A percentile compares a stretch with the other conserved stretches of the same genome.
These are phyloP conservation scores for Cubamyces lactineus DNA, from an alignment of 768 basidiomycete genomes.

Conservation along the genomic window DNA sequence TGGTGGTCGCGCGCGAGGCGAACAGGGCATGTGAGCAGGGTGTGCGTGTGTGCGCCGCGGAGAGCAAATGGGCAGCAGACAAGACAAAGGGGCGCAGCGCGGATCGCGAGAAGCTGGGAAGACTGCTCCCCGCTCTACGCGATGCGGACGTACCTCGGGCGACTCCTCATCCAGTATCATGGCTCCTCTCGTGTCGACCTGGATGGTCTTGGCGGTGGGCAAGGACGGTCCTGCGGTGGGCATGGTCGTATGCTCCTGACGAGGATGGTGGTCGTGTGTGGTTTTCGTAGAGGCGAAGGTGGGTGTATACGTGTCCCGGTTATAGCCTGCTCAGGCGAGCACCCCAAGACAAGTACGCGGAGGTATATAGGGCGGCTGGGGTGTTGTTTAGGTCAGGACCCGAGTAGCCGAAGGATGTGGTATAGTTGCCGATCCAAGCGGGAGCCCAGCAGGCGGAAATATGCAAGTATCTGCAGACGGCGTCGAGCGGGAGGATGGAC, in stretches of 20 bases:
- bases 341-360: background rate
- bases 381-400: background rate
- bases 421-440: slow-evolving; percentile 3
- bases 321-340: background rate
- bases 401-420: slow-evolving; percentile 20
- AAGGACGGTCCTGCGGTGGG: slow-evolving; percentile 56
- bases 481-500: background rate
- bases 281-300: background rate
- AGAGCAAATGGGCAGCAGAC: background rate
- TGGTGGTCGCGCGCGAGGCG: background rate
- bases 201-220: slow-evolving; percentile 84
- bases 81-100: slow-evolving; percentile 1
- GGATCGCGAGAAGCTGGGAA: slow-evolving; percentile 19
- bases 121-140: slow-evolving; percentile 4
- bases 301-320: background rate
- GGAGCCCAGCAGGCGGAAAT: background rate
- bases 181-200: slow-evolving; percentile 93
- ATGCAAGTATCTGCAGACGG: background rate
- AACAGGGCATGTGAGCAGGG: slow-evolving; percentile 18
- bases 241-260: slow-evolving; percentile 7
- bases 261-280: background rate
- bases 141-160: slow-evolving; percentile 68
- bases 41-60: slow-evolving; percentile 5
- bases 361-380: background rate
- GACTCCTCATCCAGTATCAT: slow-evolving; percentile 94